A percentile compares a stretch with the other conserved stretches of the same genome.
These are phyloP conservation scores for Cyanidioschyzon merolae DNA, from an alignment of 23 red algal species.

Conservation along the genomic window DNA sequence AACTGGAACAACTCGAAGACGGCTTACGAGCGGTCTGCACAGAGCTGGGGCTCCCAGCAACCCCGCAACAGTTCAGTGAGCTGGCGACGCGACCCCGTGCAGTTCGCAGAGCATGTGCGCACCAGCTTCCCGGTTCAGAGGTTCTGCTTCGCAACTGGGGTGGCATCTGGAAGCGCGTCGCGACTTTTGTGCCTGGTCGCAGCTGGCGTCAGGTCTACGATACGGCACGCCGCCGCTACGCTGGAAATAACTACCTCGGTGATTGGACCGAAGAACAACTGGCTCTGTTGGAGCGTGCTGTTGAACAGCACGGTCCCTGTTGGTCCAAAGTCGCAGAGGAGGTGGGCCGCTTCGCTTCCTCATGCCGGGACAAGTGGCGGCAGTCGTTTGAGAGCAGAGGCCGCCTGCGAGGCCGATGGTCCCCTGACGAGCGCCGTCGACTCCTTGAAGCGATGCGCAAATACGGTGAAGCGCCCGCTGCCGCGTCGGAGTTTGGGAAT, in stretches of 20 bases:
- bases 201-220: conserved; percentile 12
- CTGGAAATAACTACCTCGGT: conserved; percentile 1
- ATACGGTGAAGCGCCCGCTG: not conserved
- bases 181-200: not conserved
- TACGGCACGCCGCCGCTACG: conserved; percentile 6
- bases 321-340: conserved; percentile 14
- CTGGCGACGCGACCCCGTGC: not conserved
- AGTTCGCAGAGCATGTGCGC: not conserved
- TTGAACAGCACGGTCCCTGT: not conserved
- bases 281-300: not conserved
- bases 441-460: not conserved
- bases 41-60: not conserved
- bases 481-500: not conserved
- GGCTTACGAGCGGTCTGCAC: not conserved
- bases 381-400: not conserved
- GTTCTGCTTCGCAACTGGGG: not conserved
- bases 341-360: not conserved
- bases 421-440: not conserved
- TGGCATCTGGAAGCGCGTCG: not conserved
- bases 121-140: not conserved
- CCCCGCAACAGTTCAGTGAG: not conserved
- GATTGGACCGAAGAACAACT: conserved; percentile 9
- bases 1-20: not conserved
- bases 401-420: not conserved
- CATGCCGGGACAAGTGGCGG: conserved; percentile 12